Evolutionary conservation across 2,329 filamentous ascomycete genomes (phyloP).

Genomic region (Penicillium italicum): DNA sequence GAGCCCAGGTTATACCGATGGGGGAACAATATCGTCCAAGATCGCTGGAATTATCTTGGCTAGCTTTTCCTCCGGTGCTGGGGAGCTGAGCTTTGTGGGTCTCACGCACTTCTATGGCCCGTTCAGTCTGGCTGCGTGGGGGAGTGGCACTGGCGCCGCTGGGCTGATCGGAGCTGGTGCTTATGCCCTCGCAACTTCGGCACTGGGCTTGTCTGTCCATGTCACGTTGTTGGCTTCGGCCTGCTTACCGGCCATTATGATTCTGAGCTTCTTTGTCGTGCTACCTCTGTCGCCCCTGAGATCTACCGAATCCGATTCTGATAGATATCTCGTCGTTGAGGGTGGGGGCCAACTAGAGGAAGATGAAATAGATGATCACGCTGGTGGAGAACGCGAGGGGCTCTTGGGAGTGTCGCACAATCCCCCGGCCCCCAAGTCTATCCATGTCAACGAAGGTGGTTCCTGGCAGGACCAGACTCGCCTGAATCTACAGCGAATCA

Average conservation of each 20-base stretch:
- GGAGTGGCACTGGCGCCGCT: constrained; percentile 84
- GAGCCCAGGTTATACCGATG: constrained; percentile 59
- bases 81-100: constrained; percentile 86
- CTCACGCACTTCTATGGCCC: constrained; percentile 91
- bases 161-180: constrained; percentile 81
- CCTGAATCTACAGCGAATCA: constrained; percentile 61
- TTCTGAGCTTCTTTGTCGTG: constrained; percentile 78
- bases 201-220: constrained; percentile 69
- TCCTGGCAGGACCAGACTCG: constrained; percentile 41
- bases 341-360: constrained; percentile 41
- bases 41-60: constrained; percentile 80
- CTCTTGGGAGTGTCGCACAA: constrained; percentile 27
- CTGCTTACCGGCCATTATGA: constrained; percentile 73
- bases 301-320: constrained; percentile 42
- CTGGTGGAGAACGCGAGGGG: constrained; percentile 27
- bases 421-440: constrained; percentile 20
- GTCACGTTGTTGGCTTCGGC: constrained; percentile 73
- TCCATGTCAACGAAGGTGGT: constrained; percentile 6
- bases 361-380: constrained; percentile 28
- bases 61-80: constrained; percentile 78
- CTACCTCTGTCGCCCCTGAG: constrained; percentile 66
- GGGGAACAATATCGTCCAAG: constrained; percentile 66
- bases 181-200: constrained; percentile 82
- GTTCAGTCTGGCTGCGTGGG: constrained; percentile 85
- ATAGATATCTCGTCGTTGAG: constrained; percentile 54